phyloP scores from a whole-genome alignment of 768 basidiomycete species.

The Rhodotorula babjevae region DNA sequence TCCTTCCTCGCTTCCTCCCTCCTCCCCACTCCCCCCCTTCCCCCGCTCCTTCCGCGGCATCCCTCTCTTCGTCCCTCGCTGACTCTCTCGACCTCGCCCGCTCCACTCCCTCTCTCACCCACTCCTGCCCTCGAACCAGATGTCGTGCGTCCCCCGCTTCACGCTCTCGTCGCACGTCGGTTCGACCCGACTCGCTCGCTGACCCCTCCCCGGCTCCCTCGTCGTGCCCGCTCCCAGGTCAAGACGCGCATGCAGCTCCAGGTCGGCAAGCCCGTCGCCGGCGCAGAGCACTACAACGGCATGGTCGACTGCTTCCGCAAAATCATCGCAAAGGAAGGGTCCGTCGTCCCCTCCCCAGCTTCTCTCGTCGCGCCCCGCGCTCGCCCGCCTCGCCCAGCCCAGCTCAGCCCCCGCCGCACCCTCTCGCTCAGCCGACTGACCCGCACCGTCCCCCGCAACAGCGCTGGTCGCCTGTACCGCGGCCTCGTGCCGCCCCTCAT shows the following conservation, averaged over 20 bases:
- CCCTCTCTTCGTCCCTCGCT: no score
- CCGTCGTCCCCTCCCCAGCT: slow-evolving; percentile 21
- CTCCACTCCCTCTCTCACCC: background rate
- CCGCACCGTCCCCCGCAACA: slow-evolving; percentile 43
- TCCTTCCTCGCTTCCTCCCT: slow-evolving; percentile 1
- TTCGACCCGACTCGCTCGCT: background rate
- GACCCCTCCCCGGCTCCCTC: no score
- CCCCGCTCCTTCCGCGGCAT: no score
- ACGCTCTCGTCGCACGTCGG: background rate
- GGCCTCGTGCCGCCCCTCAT: slow-evolving; percentile 93
- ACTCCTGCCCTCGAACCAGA: slow-evolving; percentile 59
- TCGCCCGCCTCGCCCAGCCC: no score
- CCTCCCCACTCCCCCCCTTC: background rate
- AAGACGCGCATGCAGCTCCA: slow-evolving; percentile 99
- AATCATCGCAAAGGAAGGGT: slow-evolving; percentile 91
- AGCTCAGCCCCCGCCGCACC: no score
- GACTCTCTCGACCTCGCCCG: background rate
- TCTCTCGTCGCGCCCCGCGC: background rate
- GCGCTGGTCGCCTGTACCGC: slow-evolving; percentile 78
- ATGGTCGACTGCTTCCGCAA: slow-evolving; percentile 73
- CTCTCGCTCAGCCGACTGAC: slow-evolving; percentile 36
- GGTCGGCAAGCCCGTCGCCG: slow-evolving; percentile 67
- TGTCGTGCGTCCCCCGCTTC: slow-evolving; percentile 61
- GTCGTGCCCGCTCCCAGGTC: slow-evolving; percentile 55
- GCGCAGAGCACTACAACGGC: slow-evolving; percentile 49